Evolutionary conservation across 2,329 filamentous ascomycete genomes (phyloP), one percentile per base, ranked within the genome.

Genomic region (Ceratocystis papillata): DNA sequence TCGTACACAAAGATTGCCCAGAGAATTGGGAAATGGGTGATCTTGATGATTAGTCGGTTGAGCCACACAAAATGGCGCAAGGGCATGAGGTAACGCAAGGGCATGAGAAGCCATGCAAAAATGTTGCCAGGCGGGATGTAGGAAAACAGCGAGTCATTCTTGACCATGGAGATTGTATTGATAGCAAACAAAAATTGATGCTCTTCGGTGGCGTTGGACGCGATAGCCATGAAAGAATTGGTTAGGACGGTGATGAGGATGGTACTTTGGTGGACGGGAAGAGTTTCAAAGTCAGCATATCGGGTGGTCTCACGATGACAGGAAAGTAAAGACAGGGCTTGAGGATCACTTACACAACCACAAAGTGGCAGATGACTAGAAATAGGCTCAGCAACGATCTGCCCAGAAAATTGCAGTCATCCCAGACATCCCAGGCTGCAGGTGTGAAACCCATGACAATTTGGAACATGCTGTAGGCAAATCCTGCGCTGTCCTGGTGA

Each of bases 151-250:
- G 91, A 89, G 74, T 97, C 93, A n/a, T 94, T 96, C 75, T 96
- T 97, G 70, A 96, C 93, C 89, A 96, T 95, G 3, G 90, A 95
- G 62, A 96, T 96, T 3, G 93, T 95, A 73, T 96, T 97, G 74
- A 97, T 91, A 0, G 93, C 93, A 72, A 97, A 96, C 1, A 96
- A 77, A 73, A 96, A 96, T 79, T 87, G 84, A 69, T 96, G 92
- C 75, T 96, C 93, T 74, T 96, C 88, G 65, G 90, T 90, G 6
- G 92, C 91, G 73, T 96, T 96, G 63, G 90, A 90, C 1, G 94
- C 90, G 73, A 96, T 93, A 1, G 88, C 86, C 88, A 95, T 96
- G 77, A 96, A 97, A 0, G 90, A 96, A 73, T 96, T 96, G 4
- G 92, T 96, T 69, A 97, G 76, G n/a, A 97, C 93, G 0, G 92